These are phyloP conservation scores for Exophiala mesophila DNA, from an alignment of 2,329 filamentous ascomycete species.

Conservation along the genomic window DNA sequence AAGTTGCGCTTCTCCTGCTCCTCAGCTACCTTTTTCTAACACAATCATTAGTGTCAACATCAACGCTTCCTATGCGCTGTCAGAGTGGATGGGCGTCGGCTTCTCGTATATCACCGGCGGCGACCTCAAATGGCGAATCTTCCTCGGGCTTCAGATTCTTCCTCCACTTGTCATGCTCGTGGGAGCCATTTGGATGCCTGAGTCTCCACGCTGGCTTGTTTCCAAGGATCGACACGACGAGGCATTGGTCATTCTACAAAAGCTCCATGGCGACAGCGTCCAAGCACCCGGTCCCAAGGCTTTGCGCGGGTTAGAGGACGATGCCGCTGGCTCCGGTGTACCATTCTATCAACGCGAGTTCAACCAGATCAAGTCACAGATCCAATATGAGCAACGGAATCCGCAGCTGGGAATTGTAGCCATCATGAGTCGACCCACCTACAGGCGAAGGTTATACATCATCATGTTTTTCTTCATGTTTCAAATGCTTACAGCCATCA, in stretches of 20 bases:
- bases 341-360: constrained; percentile 41
- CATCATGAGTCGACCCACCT: constrained; percentile 38
- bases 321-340: too few relatives aligned
- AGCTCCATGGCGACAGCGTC: constrained; percentile 39
- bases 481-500: constrained; percentile 16
- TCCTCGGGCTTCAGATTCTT: constrained; percentile 33
- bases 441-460: constrained; percentile 37
- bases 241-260: constrained; percentile 36
- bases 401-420: constrained; percentile 31
- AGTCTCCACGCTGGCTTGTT: constrained; percentile 42
- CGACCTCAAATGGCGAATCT: constrained; percentile 14
- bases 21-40: constrained; percentile 5
- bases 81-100: constrained; percentile 12
- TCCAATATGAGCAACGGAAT: constrained; percentile 36
- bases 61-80: constrained; percentile 1
- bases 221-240: constrained; percentile 38
- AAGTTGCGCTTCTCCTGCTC: constrained; percentile 11
- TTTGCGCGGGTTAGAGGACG: too few relatives aligned
- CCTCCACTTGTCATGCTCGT: constrained; percentile 38
- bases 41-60: neutral
- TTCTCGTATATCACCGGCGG: constrained; percentile 8
- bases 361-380: constrained; percentile 41
- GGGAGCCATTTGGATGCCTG: constrained; percentile 34
- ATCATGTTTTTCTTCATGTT: constrained; percentile 31
- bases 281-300: constrained; percentile 36